Conservation (phyloP, 108 stramenopile species). For the Cylindrotheca closterium region DNA sequence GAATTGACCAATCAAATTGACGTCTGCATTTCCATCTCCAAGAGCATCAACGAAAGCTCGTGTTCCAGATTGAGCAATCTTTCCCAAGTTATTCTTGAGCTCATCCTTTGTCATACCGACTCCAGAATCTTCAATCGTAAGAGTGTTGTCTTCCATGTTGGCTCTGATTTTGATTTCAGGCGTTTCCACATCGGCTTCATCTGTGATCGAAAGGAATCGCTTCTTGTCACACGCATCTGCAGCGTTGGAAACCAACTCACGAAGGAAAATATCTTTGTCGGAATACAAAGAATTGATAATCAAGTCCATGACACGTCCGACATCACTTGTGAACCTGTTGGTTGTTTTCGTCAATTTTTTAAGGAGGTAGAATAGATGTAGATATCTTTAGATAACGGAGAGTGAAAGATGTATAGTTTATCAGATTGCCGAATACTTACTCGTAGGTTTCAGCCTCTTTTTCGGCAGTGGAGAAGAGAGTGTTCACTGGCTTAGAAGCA, state of each 20-base stretch:
- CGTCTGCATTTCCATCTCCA: slow-evolving; percentile 79
- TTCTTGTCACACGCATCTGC: slow-evolving; percentile 99
- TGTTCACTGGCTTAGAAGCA: slow-evolving; percentile 25
- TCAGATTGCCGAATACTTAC: slow-evolving; percentile 36
- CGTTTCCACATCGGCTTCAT: slow-evolving; percentile 21
- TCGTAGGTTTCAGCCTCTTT: slow-evolving; percentile 55
- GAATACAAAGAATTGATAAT: slow-evolving; percentile 98
- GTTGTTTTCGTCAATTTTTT: neutral
- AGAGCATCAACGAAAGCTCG: slow-evolving; percentile 85
- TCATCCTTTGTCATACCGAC: slow-evolving; percentile 96
- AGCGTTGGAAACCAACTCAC: slow-evolving; percentile 92
- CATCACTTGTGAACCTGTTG: slow-evolving; percentile 77
- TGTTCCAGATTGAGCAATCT: slow-evolving; percentile 93
- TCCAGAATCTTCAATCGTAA: slow-evolving; percentile 95
- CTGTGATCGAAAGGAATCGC: slow-evolving; percentile 89
- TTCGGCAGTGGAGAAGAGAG: slow-evolving; percentile 12
- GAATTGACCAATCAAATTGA: slow-evolving; percentile 97
- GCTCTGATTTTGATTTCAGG: slow-evolving; percentile 80
- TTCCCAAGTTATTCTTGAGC: slow-evolving; percentile 93
- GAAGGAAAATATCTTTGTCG: slow-evolving; percentile 76
- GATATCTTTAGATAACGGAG: neutral
- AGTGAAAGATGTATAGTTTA: neutral
- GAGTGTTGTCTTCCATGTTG: slow-evolving; percentile 66
- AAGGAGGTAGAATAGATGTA: neutral
- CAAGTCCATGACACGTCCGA: slow-evolving; percentile 96